Percentiles rank a stretch among this genome's conserved stretches.
phyloP scores from a whole-genome alignment of 148 eudicot genomes.

The Cornus florida region DNA sequence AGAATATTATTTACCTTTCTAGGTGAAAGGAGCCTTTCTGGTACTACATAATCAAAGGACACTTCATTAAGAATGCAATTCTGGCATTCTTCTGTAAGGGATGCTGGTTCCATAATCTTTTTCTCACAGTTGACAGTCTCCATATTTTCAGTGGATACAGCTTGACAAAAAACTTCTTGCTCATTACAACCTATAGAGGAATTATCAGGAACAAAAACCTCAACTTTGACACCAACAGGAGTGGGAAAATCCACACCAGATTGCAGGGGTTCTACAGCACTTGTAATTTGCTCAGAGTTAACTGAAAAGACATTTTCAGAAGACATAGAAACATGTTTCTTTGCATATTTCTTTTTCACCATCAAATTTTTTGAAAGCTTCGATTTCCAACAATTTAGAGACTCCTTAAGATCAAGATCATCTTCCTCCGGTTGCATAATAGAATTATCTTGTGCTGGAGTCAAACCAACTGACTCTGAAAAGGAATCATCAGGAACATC shows the following conservation, averaged over 20 bases:
- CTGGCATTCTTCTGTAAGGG: constrained; percentile 16
- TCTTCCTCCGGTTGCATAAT: constrained; percentile 38
- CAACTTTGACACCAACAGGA: constrained; percentile 30
- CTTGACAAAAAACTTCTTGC: not conserved
- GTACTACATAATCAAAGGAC: constrained; percentile 45
- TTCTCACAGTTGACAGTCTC: not conserved
- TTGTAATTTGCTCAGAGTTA: constrained; percentile 23
- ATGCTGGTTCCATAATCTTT: constrained; percentile 9
- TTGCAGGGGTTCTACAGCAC: constrained; percentile 23
- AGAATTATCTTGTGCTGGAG: constrained; percentile 33
- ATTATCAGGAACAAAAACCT: constrained; percentile 23
- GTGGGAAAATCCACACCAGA: constrained; percentile 14
- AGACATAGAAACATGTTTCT: constrained; percentile 10
- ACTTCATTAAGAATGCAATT: constrained; percentile 40
- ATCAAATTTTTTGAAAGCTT: constrained; percentile 40
- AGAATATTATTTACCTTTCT: constrained; percentile 54
- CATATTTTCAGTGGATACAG: not conserved
- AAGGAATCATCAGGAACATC: too few relatives aligned
- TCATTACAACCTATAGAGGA: constrained; percentile 15
- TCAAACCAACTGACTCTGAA: not conserved
- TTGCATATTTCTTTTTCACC: constrained; percentile 34
- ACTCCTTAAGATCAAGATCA: constrained; percentile 54
- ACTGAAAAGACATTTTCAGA: constrained; percentile 15
- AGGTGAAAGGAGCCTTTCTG: constrained; percentile 69
- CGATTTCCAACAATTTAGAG: constrained; percentile 57